A percentile compares a stretch with the other conserved stretches of the same genome.
These are phyloP conservation scores for Torulaspora microellipsoides DNA, from an alignment of 805 yeast species.

Conservation along the genomic window DNA sequence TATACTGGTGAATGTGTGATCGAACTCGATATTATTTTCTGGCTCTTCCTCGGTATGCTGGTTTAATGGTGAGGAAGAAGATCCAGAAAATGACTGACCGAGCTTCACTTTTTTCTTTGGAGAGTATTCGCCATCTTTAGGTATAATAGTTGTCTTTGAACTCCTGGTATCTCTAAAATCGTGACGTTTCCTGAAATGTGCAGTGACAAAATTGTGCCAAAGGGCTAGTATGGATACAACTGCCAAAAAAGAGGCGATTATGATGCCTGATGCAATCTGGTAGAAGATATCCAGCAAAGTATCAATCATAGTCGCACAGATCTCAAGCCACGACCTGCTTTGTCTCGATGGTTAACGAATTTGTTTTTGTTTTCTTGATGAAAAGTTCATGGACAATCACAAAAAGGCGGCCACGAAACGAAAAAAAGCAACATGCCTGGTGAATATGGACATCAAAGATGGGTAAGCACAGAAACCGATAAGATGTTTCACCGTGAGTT, in stretches of 20 bases:
- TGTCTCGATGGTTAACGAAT: no score
- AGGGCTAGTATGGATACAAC: conserved; percentile 28
- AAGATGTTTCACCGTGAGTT: conserved; percentile 13
- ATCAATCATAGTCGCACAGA: conserved; percentile 6
- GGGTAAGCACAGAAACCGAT: no score
- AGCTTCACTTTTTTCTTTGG: conserved; percentile 11
- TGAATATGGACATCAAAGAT: no score
- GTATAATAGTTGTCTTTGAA: conserved; percentile 21
- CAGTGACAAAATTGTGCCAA: conserved; percentile 29
- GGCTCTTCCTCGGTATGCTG: conserved; percentile 18
- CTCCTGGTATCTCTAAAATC: conserved; percentile 32
- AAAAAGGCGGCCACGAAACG: no score
- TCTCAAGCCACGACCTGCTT: no score
- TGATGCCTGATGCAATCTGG: conserved; percentile 15
- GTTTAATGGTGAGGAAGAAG: conserved; percentile 21
- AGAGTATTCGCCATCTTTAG: conserved; percentile 8
- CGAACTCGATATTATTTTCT: conserved; percentile 28
- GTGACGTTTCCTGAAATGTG: conserved; percentile 21
- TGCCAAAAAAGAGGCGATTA: conserved; percentile 22
- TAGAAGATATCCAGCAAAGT: conserved; percentile 8
- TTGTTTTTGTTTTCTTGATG: no score
- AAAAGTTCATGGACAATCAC: no score
- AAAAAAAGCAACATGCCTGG: no score
- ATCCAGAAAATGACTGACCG: conserved; percentile 14
- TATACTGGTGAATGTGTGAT: conserved; percentile 26